Base-by-base conservation (phyloP, 441 rosid species). In the Eutrema salsugineum region DNA sequence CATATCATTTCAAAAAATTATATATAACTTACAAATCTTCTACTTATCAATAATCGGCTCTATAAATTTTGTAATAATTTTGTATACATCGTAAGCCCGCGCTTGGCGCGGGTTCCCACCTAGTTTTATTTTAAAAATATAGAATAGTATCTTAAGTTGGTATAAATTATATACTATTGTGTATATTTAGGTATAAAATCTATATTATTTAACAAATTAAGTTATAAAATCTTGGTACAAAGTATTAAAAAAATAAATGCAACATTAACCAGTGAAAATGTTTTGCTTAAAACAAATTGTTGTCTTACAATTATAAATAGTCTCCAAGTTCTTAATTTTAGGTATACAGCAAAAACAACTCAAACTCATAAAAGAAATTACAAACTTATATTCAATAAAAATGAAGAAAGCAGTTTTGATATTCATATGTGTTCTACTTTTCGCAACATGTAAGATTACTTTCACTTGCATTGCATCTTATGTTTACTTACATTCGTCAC, bases 361-460 rank as follows among this genome's bases (percentile, higher is more conserved):
- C 35, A 51, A 28, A 51, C n/a, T 12, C 57, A 51, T 2, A 27
- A 27, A 51, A 14, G 17, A 51, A 6, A 51, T 27, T n/a, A 51
- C 57, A 27, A 28, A 28, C 27, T 4, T 46, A 17, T 46, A 17
- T 63, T 63, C 30, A 32, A 47, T 35, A 30, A 46, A 47, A 47
- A 63, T 63, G 68, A 32, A 47, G 68, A 47, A 33, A 63, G 4
- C 54, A 17, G 50, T 28, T 15, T 51, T 39, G 49, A 51, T 66
- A 15, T 11, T 51, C 27, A 51, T 66, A 0, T 32, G 20, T 42
- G 10, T 67, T 54, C 19, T 67, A 5, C 19, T 67, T 27, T 7
- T 67, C 27, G 51, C 71, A 42, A 40, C 71, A 16, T 67, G 63
- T 67, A 51, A 24, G 38, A 14, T 1, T n/a, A 6, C 38, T 15